Percentiles rank a stretch among this genome's conserved stretches.
Conservation (phyloP, 2,329 filamentous ascomycete genomes). For the Phoma herbarum region DNA sequence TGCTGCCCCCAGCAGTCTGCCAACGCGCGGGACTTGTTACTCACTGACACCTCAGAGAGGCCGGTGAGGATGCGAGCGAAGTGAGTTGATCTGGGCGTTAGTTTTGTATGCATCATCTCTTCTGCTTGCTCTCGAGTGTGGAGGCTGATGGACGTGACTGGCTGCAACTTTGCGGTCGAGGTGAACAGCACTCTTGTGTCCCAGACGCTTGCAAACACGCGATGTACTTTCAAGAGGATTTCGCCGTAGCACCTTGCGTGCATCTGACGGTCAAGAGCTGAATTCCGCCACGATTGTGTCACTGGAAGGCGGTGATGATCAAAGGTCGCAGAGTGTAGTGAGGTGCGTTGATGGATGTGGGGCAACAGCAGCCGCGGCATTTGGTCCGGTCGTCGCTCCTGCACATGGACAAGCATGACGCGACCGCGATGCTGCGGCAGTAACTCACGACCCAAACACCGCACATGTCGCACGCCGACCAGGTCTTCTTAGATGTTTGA, state of each 20-base stretch:
- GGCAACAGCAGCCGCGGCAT: conserved; percentile 14
- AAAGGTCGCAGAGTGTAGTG: neutral
- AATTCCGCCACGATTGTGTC: neutral
- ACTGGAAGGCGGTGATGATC: neutral
- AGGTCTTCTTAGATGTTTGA: conserved; percentile 16
- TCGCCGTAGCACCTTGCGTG: neutral
- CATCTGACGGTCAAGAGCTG: neutral
- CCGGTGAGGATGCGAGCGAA: neutral
- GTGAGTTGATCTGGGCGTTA: neutral
- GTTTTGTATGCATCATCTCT: neutral
- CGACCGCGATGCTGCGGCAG: conserved; percentile 3
- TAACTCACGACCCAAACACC: conserved; percentile 9
- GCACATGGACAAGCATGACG: conserved; percentile 19
- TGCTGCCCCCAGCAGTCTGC: neutral
- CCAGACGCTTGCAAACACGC: too few species aligned
- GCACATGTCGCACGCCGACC: conserved; percentile 1
- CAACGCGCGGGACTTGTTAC: neutral
- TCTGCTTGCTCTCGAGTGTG: neutral
- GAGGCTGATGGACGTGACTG: neutral
- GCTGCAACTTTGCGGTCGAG: neutral
- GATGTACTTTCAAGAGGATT: too few species aligned
- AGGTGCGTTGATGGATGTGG: conserved; percentile 1
- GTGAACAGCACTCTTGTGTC: neutral
- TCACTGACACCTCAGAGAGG: neutral
- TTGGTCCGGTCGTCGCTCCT: conserved; percentile 11